phyloP scores from a whole-genome alignment of 148 eudicot species.

The Vaccinium macrocarpon region DNA sequence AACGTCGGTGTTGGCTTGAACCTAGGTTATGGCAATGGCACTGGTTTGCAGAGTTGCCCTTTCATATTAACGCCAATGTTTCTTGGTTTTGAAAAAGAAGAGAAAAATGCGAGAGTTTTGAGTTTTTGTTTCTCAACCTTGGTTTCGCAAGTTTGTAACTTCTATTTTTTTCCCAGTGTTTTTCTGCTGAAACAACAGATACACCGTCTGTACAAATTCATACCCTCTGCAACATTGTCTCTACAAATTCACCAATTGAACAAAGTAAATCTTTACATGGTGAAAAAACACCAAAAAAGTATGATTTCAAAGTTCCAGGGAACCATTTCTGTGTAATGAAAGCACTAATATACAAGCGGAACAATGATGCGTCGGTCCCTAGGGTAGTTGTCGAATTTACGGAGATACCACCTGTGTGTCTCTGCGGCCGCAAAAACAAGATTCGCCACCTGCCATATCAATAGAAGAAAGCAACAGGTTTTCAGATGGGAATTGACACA shows the following conservation, averaged over 20 bases:
- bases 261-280: not conserved
- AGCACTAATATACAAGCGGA: slow-evolving; percentile 52
- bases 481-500: not conserved
- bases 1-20: not conserved
- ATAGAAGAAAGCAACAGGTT: not conserved
- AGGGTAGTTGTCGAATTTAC: slow-evolving; percentile 82
- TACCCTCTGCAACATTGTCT: not conserved
- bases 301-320: not conserved
- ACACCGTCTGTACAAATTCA: not conserved
- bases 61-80: not conserved
- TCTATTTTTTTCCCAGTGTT: not conserved
- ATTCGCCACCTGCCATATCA: slow-evolving; percentile 66
- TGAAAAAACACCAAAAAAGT: not conserved
- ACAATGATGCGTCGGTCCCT: slow-evolving; percentile 52
- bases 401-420: slow-evolving; percentile 84
- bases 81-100: not conserved
- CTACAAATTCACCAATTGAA: not conserved
- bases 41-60: not conserved
- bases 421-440: slow-evolving; percentile 79
- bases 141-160: not conserved
- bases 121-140: not conserved
- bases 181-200: not conserved
- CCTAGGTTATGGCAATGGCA: not conserved
- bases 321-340: not conserved
- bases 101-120: not conserved